Percentiles rank a stretch among this genome's conserved stretches.
Conservation (phyloP, 805 yeast species). For the Zygoascus biomembranicola region DNA sequence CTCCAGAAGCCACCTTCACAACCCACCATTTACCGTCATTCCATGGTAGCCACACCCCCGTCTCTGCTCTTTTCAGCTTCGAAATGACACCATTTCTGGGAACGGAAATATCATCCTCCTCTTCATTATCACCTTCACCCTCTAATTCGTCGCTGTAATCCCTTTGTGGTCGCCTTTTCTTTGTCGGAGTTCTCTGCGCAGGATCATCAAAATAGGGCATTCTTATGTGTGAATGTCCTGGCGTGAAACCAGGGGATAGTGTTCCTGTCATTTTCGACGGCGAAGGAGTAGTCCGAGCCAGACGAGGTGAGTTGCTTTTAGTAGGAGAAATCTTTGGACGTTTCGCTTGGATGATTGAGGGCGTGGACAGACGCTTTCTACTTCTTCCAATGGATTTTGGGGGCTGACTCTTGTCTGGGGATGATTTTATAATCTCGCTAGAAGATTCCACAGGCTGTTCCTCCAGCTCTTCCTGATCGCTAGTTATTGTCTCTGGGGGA, state of each 20-base stretch:
- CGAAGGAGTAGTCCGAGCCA: neutral
- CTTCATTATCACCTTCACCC: neutral
- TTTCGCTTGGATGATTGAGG: neutral
- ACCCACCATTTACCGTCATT: conserved; percentile 5
- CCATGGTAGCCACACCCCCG: conserved; percentile 6
- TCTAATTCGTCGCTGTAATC: neutral
- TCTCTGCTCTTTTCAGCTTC: neutral
- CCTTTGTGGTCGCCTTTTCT: neutral
- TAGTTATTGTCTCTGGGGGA: conserved; percentile 2
- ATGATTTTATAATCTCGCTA: neutral
- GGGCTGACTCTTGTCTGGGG: neutral
- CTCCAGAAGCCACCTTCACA: neutral
- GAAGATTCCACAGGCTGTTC: neutral
- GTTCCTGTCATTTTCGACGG: neutral
- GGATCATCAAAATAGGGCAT: conserved; percentile 1
- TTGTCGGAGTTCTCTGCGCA: neutral
- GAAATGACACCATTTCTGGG: neutral
- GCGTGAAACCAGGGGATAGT: neutral
- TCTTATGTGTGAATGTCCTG: neutral
- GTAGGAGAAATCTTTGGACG: neutral
- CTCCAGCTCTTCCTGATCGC: conserved; percentile 5
- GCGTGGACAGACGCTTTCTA: neutral
- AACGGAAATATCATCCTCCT: neutral
- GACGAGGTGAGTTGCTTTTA: neutral
- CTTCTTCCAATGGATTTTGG: neutral